A percentile compares a stretch with the other conserved stretches of the same genome.
Evolutionary conservation across 1,284 basidiomycete species (phyloP).

Genomic region (Schizopora paradoxa): DNA sequence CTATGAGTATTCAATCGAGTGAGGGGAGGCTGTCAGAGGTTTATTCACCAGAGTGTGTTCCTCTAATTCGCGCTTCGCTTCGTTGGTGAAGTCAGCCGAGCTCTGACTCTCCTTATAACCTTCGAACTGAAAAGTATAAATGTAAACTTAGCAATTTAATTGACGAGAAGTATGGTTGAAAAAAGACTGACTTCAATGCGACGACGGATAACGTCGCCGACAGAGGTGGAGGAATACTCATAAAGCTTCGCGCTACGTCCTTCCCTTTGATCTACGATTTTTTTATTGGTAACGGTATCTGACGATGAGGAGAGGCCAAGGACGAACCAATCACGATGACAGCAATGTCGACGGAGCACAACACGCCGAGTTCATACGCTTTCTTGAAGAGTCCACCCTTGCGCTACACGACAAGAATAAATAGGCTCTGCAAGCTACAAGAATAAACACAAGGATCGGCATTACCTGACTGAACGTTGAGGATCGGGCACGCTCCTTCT

Average conservation of each 20-base stretch:
- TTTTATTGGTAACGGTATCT: too few species aligned
- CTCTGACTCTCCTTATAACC: background rate
- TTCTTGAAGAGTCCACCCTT: slow-evolving; percentile 46
- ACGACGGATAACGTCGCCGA: slow-evolving; percentile 44
- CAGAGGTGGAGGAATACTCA: slow-evolving; percentile 53
- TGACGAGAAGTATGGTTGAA: background rate
- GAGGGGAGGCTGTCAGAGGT: too few species aligned
- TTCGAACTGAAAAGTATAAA: background rate
- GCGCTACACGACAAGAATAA: too few species aligned
- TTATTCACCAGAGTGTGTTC: too few species aligned
- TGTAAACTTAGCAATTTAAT: background rate
- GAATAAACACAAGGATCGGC: too few species aligned
- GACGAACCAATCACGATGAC: too few species aligned
- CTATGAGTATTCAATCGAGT: too few species aligned
- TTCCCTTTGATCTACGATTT: slow-evolving; percentile 40
- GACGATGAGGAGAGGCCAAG: too few species aligned
- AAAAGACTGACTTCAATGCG: slow-evolving; percentile 37
- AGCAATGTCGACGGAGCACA: slow-evolving; percentile 29
- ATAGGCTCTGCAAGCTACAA: too few species aligned
- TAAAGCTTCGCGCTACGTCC: slow-evolving; percentile 54
- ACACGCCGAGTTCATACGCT: slow-evolving; percentile 41
- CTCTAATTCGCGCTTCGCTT: too few species aligned
- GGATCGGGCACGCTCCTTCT: too few species aligned
- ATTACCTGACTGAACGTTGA: too few species aligned
- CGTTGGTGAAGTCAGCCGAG: background rate